Base-by-base conservation (phyloP, 75 land plant species). In the Cunninghamia lanceolata region DNA sequence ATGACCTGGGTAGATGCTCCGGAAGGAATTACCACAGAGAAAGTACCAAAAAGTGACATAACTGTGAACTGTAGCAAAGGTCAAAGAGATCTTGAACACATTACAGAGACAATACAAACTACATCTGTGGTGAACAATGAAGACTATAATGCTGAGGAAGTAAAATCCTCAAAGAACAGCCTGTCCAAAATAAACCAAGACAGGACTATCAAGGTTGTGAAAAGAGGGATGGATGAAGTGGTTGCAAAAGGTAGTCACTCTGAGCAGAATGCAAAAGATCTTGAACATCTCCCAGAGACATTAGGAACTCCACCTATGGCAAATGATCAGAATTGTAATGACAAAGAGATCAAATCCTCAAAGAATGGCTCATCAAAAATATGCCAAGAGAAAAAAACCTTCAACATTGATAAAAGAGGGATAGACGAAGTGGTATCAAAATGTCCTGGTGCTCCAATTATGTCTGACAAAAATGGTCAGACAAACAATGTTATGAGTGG, bases 171-270 rank as follows among this genome's bases (percentile, higher is more conserved):
- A 40, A 79, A 76, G 40, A 76, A 40, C 5, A 79, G 17, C 30
- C 47, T 30, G 10, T 42, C 47, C 25, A 79, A 79, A 25, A 28
- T 17, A 17, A 79, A 25, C 46, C 47, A 17, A 25, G 47, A 43
- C 11, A 79, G 47, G 30, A 25, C 46, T 43, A 10, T n/a, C 13
- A 39, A 43, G 7, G 5, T 43, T 42, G 82, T 42, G 4, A 7
- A 42, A 40, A 25, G 45, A 43, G 46, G 10, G 47, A 9, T 79
- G 43, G 13, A 43, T 79, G 82, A 42, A 79, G 82, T 79, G 28
- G 82, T 43, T 79, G 82, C 82, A 79, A 43, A 79, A 79, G 30
- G 13, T 79, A 46, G n/a, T 43, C 43, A 25, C n/a, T 43, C 82
- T 2, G 9, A 19, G 30, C 82, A 42, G 13, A 40, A 79, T 28